phyloP scores from a whole-genome alignment of 805 yeast species.

The Kockiozyma suomiensis region DNA sequence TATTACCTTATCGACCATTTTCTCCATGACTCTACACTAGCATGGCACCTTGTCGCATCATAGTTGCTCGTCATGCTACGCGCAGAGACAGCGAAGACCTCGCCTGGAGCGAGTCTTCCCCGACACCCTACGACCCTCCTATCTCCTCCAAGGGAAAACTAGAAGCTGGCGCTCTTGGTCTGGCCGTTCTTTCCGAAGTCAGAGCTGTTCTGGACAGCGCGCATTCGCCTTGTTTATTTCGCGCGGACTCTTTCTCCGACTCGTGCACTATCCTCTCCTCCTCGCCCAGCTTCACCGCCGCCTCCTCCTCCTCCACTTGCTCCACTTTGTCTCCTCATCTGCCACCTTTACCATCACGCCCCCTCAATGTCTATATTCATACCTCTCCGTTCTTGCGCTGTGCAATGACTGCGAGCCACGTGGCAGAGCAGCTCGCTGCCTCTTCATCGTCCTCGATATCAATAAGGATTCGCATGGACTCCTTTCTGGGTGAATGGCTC shows the following conservation, averaged over 20 bases:
- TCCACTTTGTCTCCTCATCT: slow-evolving; percentile 3
- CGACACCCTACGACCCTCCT: slow-evolving; percentile 47
- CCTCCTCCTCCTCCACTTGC: slow-evolving; percentile 4
- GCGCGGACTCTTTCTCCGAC: background rate
- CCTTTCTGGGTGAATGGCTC: slow-evolving; percentile 47
- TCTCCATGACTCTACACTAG: background rate
- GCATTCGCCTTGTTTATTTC: slow-evolving; percentile 1
- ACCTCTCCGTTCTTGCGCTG: slow-evolving; percentile 46
- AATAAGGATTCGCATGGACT: slow-evolving; percentile 37
- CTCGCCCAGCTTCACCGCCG: slow-evolving; percentile 9
- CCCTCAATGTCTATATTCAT: slow-evolving; percentile 36
- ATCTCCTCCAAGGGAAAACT: slow-evolving; percentile 39
- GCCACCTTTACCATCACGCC: slow-evolving; percentile 1
- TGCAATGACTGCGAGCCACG: slow-evolving; percentile 42
- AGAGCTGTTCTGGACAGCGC: slow-evolving; percentile 24
- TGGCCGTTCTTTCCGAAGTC: slow-evolving; percentile 23
- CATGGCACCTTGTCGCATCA: slow-evolving; percentile 27
- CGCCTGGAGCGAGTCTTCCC: slow-evolving; percentile 41
- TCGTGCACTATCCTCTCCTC: slow-evolving; percentile 5
- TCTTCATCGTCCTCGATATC: background rate
- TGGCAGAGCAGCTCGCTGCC: slow-evolving; percentile 33
- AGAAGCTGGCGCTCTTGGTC: slow-evolving; percentile 40
- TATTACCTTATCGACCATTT: background rate
- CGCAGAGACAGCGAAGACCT: slow-evolving; percentile 42
- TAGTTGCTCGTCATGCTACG: slow-evolving; percentile 43